Evolutionary conservation across 306 rosid species (phyloP).

Genomic region (Pyrus communis): DNA sequence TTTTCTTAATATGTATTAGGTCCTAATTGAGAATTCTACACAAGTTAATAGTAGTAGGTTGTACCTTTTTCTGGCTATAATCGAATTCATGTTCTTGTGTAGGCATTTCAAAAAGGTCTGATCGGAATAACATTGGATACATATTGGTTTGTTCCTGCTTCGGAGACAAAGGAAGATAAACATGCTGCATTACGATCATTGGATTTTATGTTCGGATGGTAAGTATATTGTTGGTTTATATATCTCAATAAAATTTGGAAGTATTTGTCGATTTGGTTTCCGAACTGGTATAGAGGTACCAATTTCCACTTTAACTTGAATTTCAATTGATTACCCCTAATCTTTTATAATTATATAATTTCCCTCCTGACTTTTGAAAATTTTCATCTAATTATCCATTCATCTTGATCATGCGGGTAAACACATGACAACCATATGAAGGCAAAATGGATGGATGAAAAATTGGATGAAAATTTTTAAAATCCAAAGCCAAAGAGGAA

Average conservation of each 20-base stretch:
- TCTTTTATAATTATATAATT: no score
- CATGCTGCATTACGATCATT: conserved; percentile 39
- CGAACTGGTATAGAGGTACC: no score
- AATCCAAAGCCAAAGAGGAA: no score
- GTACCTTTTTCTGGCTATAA: background rate
- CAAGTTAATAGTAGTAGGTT: background rate
- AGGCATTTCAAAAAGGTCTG: conserved; percentile 49
- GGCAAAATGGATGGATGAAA: no score
- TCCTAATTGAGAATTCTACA: background rate
- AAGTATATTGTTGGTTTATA: background rate
- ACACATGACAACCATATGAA: no score
- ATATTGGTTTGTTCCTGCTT: conserved; percentile 42
- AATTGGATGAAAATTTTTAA: no score
- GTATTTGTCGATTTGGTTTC: no score
- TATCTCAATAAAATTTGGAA: background rate
- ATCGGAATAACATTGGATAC: conserved; percentile 45
- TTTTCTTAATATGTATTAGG: background rate
- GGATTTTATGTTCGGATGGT: conserved; percentile 72
- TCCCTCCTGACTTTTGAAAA: no score
- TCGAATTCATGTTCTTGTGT: background rate
- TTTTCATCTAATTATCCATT: no score
- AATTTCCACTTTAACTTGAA: no score
- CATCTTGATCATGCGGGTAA: no score
- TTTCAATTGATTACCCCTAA: no score
- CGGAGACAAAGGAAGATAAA: conserved; percentile 6